Percentiles rank a stretch among this genome's conserved stretches.
Conservation (phyloP, 176 grass and related monocot species). For the Cenchrus purpureus region DNA sequence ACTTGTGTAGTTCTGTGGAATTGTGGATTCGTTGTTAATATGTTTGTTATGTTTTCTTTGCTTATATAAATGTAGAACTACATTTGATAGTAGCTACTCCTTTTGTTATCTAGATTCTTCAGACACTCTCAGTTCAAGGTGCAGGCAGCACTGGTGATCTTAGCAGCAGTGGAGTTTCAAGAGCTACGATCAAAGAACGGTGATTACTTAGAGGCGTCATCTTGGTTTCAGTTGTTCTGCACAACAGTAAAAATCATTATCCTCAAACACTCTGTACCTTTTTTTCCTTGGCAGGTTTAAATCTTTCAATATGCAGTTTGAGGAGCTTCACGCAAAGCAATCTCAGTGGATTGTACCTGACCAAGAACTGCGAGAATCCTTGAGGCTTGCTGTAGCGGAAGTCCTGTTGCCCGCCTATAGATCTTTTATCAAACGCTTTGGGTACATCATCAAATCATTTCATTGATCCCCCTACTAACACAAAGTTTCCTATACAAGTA, state of each 20-base stretch:
- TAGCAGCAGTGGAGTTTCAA: constrained; percentile 81
- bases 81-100: constrained; percentile 22
- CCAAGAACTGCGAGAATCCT: constrained; percentile 83
- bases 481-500: neutral
- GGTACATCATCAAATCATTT: constrained; percentile 53
- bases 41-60: neutral
- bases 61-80: neutral
- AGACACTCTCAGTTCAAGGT: constrained; percentile 90
- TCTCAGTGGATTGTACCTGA: constrained; percentile 94
- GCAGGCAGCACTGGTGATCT: constrained; percentile 58
- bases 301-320: constrained; percentile 89
- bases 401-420: constrained; percentile 91
- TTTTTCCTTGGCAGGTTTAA: constrained; percentile 70
- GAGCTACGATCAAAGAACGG: constrained; percentile 85
- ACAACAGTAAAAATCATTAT: neutral
- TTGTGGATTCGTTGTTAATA: constrained; percentile 21
- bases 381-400: constrained; percentile 90
- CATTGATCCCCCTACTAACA: neutral
- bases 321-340: constrained; percentile 87
- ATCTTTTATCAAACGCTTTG: constrained; percentile 90
- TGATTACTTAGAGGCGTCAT: constrained; percentile 1
- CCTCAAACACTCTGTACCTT: neutral
- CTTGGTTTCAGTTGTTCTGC: neutral
- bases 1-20: neutral
- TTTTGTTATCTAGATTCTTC: constrained; percentile 73